Conservation (phyloP, 768 basidiomycete species). For the Leccinum disarticulatum region DNA sequence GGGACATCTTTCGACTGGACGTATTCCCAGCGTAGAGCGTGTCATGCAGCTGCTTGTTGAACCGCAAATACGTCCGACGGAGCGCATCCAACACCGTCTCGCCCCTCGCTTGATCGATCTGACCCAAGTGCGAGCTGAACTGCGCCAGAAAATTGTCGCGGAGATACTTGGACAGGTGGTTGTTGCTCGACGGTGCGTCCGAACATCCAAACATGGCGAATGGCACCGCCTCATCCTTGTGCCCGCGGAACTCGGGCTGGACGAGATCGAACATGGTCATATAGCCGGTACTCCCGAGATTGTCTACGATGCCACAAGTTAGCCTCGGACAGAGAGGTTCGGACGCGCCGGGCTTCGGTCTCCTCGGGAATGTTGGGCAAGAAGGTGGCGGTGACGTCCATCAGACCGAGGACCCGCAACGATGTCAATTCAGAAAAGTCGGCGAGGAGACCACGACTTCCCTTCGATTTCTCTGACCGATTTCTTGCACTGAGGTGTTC, state of each 20-base stretch:
- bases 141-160: conserved; percentile 36
- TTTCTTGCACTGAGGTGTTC: conserved; percentile 42
- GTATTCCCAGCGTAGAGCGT: too few species aligned
- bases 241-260: conserved; percentile 76
- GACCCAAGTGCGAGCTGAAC: conserved; percentile 59
- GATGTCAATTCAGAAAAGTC: conserved; percentile 87
- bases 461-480: conserved; percentile 20
- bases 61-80: too few species aligned
- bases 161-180: conserved; percentile 66
- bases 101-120: conserved; percentile 33
- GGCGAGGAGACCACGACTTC: conserved; percentile 50
- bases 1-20: too few species aligned
- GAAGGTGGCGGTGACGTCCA: conserved; percentile 83
- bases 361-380: conserved; percentile 75
- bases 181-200: conserved; percentile 55
- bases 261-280: conserved; percentile 91
- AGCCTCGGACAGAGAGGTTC: conserved; percentile 86
- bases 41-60: too few species aligned
- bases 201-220: conserved; percentile 95
- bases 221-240: conserved; percentile 77
- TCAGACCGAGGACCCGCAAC: conserved; percentile 89
- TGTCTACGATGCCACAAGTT: conserved; percentile 96
- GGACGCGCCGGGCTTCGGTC: conserved; percentile 84
- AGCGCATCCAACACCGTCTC: conserved; percentile 75
- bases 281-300: conserved; percentile 74